phyloP scores from a whole-genome alignment of 495 filamentous ascomycete species.

The Friedmanniomyces endolithicus region DNA sequence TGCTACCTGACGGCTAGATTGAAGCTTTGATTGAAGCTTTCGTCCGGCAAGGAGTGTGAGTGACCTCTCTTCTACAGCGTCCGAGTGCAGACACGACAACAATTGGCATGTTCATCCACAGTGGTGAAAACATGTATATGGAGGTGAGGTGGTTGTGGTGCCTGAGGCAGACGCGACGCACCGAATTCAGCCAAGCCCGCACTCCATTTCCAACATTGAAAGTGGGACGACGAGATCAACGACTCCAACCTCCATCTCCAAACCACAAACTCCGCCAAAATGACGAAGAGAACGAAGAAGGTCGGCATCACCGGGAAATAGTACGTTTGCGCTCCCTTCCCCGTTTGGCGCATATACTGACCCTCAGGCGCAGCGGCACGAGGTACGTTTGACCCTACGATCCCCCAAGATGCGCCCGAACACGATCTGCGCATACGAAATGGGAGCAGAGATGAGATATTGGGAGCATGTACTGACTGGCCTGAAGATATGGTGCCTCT shows the following conservation, averaged over 20 bases:
- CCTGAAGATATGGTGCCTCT: constrained; percentile 84
- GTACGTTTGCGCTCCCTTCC: not conserved
- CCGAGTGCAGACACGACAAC: too few relatives aligned
- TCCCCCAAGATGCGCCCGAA: not conserved
- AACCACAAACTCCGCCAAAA: constrained; percentile 39
- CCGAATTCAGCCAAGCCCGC: not conserved
- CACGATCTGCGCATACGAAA: not conserved
- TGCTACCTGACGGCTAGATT: not conserved
- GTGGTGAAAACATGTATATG: too few relatives aligned
- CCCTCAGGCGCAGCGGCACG: constrained; percentile 19
- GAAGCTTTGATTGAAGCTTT: not conserved
- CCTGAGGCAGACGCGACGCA: not conserved
- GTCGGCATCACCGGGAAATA: constrained; percentile 70
- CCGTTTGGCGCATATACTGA: not conserved
- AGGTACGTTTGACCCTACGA: not conserved
- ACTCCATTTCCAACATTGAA: not conserved
- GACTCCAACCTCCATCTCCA: not conserved
- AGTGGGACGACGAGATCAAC: not conserved
- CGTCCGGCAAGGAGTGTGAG: too few relatives aligned
- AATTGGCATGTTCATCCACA: too few relatives aligned
- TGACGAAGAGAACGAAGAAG: constrained; percentile 98
- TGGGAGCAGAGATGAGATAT: not conserved
- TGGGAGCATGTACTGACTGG: not conserved
- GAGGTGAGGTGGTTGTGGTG: not conserved
- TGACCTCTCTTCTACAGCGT: too few relatives aligned